A percentile compares a stretch with the other conserved stretches of the same genome.
phyloP scores from a whole-genome alignment of 1,284 basidiomycete species.

The Trichosporon ovoides region DNA sequence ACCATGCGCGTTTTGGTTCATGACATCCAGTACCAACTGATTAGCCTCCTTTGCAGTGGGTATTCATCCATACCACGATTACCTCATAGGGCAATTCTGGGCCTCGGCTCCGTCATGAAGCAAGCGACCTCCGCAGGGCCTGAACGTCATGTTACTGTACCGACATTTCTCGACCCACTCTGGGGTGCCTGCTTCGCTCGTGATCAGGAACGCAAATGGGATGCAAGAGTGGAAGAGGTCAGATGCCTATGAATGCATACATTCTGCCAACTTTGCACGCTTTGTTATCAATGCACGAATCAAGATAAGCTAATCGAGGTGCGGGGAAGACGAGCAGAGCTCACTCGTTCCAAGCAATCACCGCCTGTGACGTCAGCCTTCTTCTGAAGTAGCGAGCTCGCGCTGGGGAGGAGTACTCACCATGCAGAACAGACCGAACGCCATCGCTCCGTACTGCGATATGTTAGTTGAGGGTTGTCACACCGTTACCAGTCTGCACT shows the following conservation, averaged over 20 bases:
- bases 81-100: not conserved
- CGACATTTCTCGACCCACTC: too few relatives aligned
- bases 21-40: not conserved
- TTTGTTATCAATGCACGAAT: not conserved
- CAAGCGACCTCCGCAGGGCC: too few relatives aligned
- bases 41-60: not conserved
- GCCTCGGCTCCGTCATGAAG: not conserved
- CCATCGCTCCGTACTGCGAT: constrained; percentile 76
- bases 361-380: constrained; percentile 27
- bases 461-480: too few relatives aligned
- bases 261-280: not conserved
- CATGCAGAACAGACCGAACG: constrained; percentile 80
- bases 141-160: too few relatives aligned
- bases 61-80: not conserved
- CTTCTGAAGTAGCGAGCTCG: not conserved
- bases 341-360: constrained; percentile 69
- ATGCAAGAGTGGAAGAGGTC: not conserved
- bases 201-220: not conserved
- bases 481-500: not conserved
- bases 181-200: not conserved
- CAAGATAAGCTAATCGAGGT: not conserved
- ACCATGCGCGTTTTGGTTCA: too few relatives aligned
- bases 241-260: not conserved
- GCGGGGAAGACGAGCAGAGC: not conserved
- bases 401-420: constrained; percentile 47